Evolutionary conservation across 2,329 filamentous ascomycete species (phyloP).

Genomic region (Sclerotinia minor): DNA sequence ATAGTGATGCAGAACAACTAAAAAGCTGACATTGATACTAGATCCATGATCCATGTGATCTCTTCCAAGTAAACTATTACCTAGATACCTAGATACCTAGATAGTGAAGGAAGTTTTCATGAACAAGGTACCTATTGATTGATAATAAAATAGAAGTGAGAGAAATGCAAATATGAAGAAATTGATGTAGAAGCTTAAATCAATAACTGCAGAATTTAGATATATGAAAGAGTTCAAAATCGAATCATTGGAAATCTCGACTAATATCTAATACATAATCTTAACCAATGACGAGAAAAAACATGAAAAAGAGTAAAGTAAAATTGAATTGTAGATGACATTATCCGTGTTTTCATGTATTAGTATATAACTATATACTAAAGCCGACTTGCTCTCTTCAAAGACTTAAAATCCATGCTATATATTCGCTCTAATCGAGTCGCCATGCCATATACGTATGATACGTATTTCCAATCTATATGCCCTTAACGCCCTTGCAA

Average conservation of each 20-base stretch:
- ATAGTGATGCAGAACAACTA: too few relatives aligned
- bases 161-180: too few relatives aligned
- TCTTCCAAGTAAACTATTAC: too few relatives aligned
- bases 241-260: neutral
- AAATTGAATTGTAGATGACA: constrained; percentile 5
- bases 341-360: neutral
- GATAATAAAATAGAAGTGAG: too few relatives aligned
- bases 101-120: too few relatives aligned
- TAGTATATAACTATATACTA: constrained; percentile 14
- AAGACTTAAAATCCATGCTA: neutral
- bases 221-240: too few relatives aligned
- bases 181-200: neutral
- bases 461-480: constrained; percentile 14
- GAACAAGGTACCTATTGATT: too few relatives aligned
- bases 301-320: neutral
- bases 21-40: too few relatives aligned
- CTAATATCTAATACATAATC: too few relatives aligned
- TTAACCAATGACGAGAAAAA: neutral
- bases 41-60: too few relatives aligned
- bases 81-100: too few relatives aligned
- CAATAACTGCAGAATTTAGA: neutral
- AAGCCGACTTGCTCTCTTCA: neutral
- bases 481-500: constrained; percentile 18
- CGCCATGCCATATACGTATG: constrained; percentile 8
- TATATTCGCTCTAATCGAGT: constrained; percentile 4